phyloP scores from a whole-genome alignment of 2,329 filamentous ascomycete species.

The Sclerotinia sclerotiorum region DNA sequence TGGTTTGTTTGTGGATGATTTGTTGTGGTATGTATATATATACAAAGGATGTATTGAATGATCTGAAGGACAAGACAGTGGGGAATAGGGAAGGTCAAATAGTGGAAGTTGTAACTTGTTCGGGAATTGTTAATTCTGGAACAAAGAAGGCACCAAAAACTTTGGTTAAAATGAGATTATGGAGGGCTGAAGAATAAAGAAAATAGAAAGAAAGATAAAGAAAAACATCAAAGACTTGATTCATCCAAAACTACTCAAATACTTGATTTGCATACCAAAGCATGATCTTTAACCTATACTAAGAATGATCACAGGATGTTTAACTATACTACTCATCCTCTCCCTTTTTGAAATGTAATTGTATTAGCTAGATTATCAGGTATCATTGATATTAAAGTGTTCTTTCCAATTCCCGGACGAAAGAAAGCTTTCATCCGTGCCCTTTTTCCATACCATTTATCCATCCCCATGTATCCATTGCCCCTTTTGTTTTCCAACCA shows the following conservation, averaged over 20 bases:
- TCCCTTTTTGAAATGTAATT: background rate
- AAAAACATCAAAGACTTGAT: background rate
- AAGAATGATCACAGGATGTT: background rate
- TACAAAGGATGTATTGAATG: background rate
- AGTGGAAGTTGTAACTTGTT: background rate
- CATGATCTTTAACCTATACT: background rate
- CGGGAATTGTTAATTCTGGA: background rate
- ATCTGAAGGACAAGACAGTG: background rate
- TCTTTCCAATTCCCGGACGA: slow-evolving; percentile 11
- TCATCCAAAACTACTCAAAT: background rate
- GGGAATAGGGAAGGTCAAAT: background rate
- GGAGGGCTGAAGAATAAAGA: background rate
- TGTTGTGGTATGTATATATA: background rate
- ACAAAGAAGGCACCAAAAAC: background rate
- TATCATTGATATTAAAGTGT: slow-evolving; percentile 22
- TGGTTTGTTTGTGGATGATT: background rate
- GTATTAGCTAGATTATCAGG: slow-evolving; percentile 20
- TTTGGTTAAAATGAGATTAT: background rate
- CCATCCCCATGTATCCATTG: background rate
- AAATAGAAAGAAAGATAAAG: background rate
- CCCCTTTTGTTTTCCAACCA: slow-evolving; percentile 12
- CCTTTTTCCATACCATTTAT: background rate
- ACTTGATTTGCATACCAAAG: background rate
- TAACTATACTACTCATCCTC: background rate
- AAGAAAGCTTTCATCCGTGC: slow-evolving; percentile 6